Evolutionary conservation across 2,329 filamentous ascomycete species (phyloP).

Genomic region (Elsinoe necatrix): DNA sequence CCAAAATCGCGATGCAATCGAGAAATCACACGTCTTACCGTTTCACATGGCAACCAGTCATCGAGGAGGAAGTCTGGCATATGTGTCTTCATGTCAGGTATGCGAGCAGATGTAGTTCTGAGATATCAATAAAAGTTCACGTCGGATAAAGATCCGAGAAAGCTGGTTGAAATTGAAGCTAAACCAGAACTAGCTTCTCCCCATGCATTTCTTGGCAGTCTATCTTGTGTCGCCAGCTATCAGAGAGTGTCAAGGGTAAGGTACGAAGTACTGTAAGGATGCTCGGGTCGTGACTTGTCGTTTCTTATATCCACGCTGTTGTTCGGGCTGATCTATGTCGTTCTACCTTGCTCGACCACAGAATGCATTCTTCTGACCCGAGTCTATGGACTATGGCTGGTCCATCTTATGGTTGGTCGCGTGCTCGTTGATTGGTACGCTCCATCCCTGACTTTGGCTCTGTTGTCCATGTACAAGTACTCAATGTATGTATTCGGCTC

Average conservation of each 20-base stretch:
- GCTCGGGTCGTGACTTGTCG: background rate
- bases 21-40: background rate
- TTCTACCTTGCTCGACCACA: no score
- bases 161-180: background rate
- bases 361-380: no score
- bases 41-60: constrained; percentile 8
- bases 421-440: no score
- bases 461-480: no score
- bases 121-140: background rate
- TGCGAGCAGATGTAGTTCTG: background rate
- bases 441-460: no score
- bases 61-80: background rate
- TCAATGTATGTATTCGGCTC: no score
- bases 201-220: background rate
- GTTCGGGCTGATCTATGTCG: no score
- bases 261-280: background rate
- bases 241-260: background rate
- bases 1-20: background rate
- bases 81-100: background rate
- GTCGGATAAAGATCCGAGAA: background rate
- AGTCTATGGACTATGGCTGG: no score
- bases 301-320: constrained; percentile 23
- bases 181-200: background rate
- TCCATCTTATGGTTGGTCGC: no score
- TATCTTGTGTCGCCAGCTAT: background rate